phyloP scores from a whole-genome alignment of 1,284 basidiomycete species.

The Trichosporon asahii region DNA sequence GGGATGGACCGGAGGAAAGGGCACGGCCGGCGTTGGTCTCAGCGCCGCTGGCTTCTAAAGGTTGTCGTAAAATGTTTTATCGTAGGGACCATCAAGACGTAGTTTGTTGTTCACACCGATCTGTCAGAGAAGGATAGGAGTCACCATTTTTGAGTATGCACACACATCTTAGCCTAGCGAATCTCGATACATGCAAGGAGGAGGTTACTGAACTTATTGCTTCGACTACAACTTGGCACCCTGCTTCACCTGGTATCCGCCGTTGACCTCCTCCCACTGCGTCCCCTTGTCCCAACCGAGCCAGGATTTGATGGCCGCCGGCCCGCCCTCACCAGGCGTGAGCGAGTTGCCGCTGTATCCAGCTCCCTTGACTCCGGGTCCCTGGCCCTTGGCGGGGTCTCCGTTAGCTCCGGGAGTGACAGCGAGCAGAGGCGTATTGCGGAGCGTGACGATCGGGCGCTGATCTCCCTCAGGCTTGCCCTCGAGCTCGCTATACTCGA shows the following conservation, averaged over 20 bases:
- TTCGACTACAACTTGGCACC: neutral
- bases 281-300: slow-evolving; percentile 4
- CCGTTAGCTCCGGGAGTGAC: neutral
- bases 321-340: neutral
- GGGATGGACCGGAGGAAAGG: slow-evolving; percentile 16
- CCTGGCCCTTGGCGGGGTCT: neutral
- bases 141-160: slow-evolving; percentile 1
- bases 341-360: neutral
- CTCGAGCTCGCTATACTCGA: slow-evolving; percentile 9
- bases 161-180: neutral
- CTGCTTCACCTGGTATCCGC: slow-evolving; percentile 1
- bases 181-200: neutral
- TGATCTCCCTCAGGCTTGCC: slow-evolving; percentile 6
- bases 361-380: neutral
- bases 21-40: slow-evolving; percentile 39
- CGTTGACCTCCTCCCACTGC: slow-evolving; percentile 2
- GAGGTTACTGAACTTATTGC: neutral
- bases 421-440: neutral
- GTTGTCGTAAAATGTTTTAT: neutral
- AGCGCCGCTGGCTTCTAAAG: slow-evolving; percentile 32
- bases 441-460: slow-evolving; percentile 3
- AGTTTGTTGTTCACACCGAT: slow-evolving; percentile 2
- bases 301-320: neutral
- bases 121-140: neutral
- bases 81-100: neutral